phyloP scores from a whole-genome alignment of 768 basidiomycete genomes.

The Tricholoma saponaceum region DNA sequence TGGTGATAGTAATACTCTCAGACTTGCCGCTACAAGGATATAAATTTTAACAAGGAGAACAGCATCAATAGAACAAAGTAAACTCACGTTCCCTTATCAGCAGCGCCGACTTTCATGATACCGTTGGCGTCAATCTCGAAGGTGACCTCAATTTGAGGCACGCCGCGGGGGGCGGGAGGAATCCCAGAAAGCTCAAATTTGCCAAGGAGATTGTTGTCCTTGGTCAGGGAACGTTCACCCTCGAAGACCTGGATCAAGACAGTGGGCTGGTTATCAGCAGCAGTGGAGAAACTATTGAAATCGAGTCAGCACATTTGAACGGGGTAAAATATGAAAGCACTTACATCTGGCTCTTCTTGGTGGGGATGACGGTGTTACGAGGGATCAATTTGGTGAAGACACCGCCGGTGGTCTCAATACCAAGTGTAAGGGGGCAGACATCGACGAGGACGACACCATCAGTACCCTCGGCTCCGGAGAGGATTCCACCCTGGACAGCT shows the following conservation, averaged over 20 bases:
- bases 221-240: constrained; percentile 95
- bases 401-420: constrained; percentile 98
- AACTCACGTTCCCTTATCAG: constrained; percentile 90
- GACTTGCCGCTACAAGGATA: constrained; percentile 64
- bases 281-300: constrained; percentile 61
- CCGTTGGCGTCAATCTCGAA: constrained; percentile 96
- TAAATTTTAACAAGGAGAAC: background rate
- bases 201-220: constrained; percentile 98
- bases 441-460: constrained; percentile 93
- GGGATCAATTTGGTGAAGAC: constrained; percentile 98
- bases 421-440: constrained; percentile 94
- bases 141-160: constrained; percentile 95
- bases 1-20: constrained; percentile 89
- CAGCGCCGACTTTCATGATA: constrained; percentile 90
- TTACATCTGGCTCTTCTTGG: constrained; percentile 91
- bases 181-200: constrained; percentile 93
- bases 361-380: constrained; percentile 97
- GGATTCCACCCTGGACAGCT: constrained; percentile 97
- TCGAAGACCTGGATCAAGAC: constrained; percentile 97
- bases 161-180: constrained; percentile 93
- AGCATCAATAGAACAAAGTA: background rate
- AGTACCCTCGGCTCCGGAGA: constrained; percentile 90
- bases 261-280: constrained; percentile 90
- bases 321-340: constrained; percentile 18
- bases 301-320: constrained; percentile 18